Percentiles rank a stretch among this genome's conserved stretches.
phyloP scores from a whole-genome alignment of 805 yeast genomes.

The Metschnikowia continentalis region DNA sequence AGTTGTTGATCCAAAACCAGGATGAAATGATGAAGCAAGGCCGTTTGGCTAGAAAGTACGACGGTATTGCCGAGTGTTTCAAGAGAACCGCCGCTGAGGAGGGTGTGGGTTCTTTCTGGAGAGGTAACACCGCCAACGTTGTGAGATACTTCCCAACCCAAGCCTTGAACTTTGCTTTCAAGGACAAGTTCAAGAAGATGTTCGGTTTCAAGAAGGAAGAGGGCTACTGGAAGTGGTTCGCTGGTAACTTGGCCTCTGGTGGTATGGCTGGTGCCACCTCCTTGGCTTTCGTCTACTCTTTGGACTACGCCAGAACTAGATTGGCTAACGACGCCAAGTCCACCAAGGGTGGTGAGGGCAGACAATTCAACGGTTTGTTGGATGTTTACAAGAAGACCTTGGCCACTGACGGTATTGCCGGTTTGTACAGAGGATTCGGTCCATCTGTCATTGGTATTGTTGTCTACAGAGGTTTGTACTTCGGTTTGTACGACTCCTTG shows the following conservation, averaged over 20 bases:
- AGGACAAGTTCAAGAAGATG: slow-evolving; percentile 92
- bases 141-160: slow-evolving; percentile 99
- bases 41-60: slow-evolving; percentile 80
- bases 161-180: slow-evolving; percentile 97
- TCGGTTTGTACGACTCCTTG: slow-evolving; percentile 95
- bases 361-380: slow-evolving; percentile 95
- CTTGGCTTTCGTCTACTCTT: slow-evolving; percentile 87
- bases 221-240: slow-evolving; percentile 89
- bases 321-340: slow-evolving; percentile 97
- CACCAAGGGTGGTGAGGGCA: slow-evolving; percentile 78
- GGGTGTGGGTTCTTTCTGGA: slow-evolving; percentile 93
- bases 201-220: slow-evolving; percentile 97
- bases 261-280: slow-evolving; percentile 98
- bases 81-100: slow-evolving; percentile 89
- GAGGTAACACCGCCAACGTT: slow-evolving; percentile 99
- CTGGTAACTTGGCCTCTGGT: slow-evolving; percentile 98
- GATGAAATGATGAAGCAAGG: slow-evolving; percentile 98
- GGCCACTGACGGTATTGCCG: slow-evolving; percentile 95
- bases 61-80: slow-evolving; percentile 93
- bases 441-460: slow-evolving; percentile 96
- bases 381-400: slow-evolving; percentile 96
- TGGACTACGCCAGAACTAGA: slow-evolving; percentile 98
- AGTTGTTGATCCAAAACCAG: slow-evolving; percentile 94
- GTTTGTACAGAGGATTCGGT: slow-evolving; percentile 99
- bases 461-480: slow-evolving; percentile 99